Conservation (phyloP, 768 basidiomycete genomes). For the Chalciporus pseudorubinellus region DNA sequence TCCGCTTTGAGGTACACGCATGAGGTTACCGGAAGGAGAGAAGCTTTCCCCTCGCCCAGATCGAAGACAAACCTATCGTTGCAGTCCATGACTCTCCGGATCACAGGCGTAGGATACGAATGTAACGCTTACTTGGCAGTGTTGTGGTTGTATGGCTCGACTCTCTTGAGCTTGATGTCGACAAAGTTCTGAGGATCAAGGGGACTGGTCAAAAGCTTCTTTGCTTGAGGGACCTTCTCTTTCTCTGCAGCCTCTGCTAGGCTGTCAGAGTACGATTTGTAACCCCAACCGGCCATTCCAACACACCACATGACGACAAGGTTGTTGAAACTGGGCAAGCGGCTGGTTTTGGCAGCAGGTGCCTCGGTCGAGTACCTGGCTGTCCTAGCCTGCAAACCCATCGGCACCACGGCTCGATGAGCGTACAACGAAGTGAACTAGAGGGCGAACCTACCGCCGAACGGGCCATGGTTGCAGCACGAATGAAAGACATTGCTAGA, state of each 20-base stretch:
- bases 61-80: conserved; percentile 68
- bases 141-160: conserved; percentile 93
- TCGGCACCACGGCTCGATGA: neutral
- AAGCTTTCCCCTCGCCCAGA: conserved; percentile 73
- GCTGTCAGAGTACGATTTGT: conserved; percentile 46
- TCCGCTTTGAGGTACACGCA: conserved; percentile 77
- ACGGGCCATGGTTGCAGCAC: conserved; percentile 39
- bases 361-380: conserved; percentile 47
- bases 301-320: conserved; percentile 35
- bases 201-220: conserved; percentile 53
- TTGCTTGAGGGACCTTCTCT: conserved; percentile 34
- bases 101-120: neutral
- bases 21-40: conserved; percentile 76
- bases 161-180: conserved; percentile 78
- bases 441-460: conserved; percentile 34
- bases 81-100: neutral
- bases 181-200: conserved; percentile 74
- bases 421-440: neutral
- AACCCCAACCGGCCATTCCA: conserved; percentile 16
- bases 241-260: conserved; percentile 21
- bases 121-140: conserved; percentile 58
- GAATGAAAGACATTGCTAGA: conserved; percentile 44
- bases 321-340: neutral
- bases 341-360: conserved; percentile 38
- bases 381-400: conserved; percentile 29